Evolutionary conservation across 1,284 basidiomycete genomes (phyloP), one percentile per base, ranked within the genome.

Genomic region (Anthracocystis walkeri): DNA sequence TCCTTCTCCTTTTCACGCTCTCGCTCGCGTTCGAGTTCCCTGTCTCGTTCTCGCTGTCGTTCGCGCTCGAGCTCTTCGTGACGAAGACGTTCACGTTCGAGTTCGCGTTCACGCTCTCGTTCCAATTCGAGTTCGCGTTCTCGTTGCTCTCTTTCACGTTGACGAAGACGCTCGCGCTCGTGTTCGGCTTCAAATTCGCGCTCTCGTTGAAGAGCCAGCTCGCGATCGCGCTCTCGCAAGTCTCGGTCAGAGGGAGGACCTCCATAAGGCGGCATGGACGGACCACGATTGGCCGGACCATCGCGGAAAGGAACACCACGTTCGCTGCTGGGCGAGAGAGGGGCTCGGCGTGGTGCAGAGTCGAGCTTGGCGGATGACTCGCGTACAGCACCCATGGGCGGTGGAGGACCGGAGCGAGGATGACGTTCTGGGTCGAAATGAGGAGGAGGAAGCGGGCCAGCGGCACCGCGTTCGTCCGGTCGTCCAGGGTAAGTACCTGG

Each of bases 351-450:
- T 0, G 67, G 46, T 12, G 46, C 56, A 12, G 59, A 20, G 46
- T 75, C 73, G 44, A 58, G 60, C 53, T 70, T 75, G 45, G 41
- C 53, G 1, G 50, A 48, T 1, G 64, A 40, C 3, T 65, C 62
- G 33, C 62, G 55, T 11, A 31, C 50, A 20, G 63, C 25, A 2
- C 53, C 54, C 62, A 59, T 70, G 14, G 66, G 62, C n/a, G 73
- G 72, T 7, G 72, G 73, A 14, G 58, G 62, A 7, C 67, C 64
- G 3, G 58, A 48, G 20, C 65, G 65, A 14, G 60, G 60, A 25
- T 58, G 63, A 18, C 72, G 72, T 12, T 75, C 73, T 12, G 62
- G 55, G 21, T 75, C 72, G 45, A 67, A 75, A 45, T 64, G 66
- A 11, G 63, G 58, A 1, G 64, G 61, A 3, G 60, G 63, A n/a